Evolutionary conservation across 148 eudicot genomes (phyloP).

Genomic region (Nepenthes mirabilis): DNA sequence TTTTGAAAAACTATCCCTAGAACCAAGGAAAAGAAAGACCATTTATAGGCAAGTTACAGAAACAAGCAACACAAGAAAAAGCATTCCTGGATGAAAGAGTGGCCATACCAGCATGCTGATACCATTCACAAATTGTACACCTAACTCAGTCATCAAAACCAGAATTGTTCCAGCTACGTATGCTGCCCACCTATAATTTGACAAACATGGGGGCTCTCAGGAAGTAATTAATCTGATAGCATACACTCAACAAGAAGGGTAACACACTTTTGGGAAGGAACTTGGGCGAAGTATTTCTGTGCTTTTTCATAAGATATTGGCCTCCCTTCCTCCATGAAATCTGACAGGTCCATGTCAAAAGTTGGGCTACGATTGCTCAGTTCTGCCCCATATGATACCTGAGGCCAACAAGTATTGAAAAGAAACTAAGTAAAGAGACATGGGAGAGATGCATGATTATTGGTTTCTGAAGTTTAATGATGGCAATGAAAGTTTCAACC

Average conservation of each 20-base stretch:
- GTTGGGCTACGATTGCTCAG: constrained; percentile 95
- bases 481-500: not conserved
- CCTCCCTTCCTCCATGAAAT: constrained; percentile 75
- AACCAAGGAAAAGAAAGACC: too few relatives aligned
- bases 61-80: too few relatives aligned
- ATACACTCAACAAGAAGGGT: constrained; percentile 6
- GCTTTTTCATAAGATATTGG: constrained; percentile 87
- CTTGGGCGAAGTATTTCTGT: constrained; percentile 64
- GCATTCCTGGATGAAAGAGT: not conserved
- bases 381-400: constrained; percentile 98
- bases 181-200: constrained; percentile 83
- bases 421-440: constrained; percentile 2
- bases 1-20: too few relatives aligned
- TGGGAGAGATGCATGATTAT: not conserved
- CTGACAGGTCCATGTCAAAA: constrained; percentile 95
- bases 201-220: constrained; percentile 9
- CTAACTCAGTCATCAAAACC: constrained; percentile 89
- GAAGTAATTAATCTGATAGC: constrained; percentile 2
- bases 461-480: not conserved
- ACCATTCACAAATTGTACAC: constrained; percentile 70
- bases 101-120: constrained; percentile 83
- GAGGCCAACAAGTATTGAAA: not conserved
- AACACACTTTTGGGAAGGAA: constrained; percentile 90
- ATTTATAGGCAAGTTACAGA: too few relatives aligned
- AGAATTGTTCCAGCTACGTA: constrained; percentile 95